Base-by-base conservation (phyloP, 2,329 filamentous ascomycete species). In the Chaetomium strumarium region DNA sequence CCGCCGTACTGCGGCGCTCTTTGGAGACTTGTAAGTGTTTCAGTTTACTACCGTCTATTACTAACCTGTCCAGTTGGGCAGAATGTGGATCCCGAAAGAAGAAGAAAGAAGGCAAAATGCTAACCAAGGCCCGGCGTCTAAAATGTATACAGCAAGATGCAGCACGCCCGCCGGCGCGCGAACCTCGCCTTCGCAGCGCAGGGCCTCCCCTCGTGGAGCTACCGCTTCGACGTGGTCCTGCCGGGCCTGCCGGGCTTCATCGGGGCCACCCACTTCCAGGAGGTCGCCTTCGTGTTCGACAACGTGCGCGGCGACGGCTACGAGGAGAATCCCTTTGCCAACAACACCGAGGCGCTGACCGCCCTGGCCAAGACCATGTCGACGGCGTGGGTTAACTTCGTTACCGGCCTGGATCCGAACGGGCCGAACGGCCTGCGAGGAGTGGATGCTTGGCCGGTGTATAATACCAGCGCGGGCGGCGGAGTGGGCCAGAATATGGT, bases 361-460 rank as follows among this genome's bases (percentile, higher is more conserved):
- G 38, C 38, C 38, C 46, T 49, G 13, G 46, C 46, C 30, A 41
- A 42, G 19, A 49, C 30, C 39, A 49, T 49, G 38, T 49, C 46
- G 16, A 49, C 46, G 5, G 38, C 38, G 10, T 49, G 46, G 46
- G 17, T 49, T 13, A 49, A 49, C 46, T 49, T 49, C 30, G 30
- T 49, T 19, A 49, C 46, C 16, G 30, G 29, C 12, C 38, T 42
- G 29, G 46, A 49, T n/a, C 46, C 46, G 8, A 49, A 49, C 31
- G 46, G 46, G 5, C 17, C 29, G 13, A 31, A 49, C 8, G 46
- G 46, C 6, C 39, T 49, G 16, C 46, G 29, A 8, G 46, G 39
- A 13, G 30, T 14, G 1, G 38, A 17, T 29, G 17, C 38, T 13
- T 49, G 46, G 46, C 46, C 46, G 3, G 17, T n/a, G 29, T 49